These are phyloP conservation scores for Pleurotus citrinopileatus DNA, from an alignment of 768 basidiomycete genomes.

Conservation along the genomic window DNA sequence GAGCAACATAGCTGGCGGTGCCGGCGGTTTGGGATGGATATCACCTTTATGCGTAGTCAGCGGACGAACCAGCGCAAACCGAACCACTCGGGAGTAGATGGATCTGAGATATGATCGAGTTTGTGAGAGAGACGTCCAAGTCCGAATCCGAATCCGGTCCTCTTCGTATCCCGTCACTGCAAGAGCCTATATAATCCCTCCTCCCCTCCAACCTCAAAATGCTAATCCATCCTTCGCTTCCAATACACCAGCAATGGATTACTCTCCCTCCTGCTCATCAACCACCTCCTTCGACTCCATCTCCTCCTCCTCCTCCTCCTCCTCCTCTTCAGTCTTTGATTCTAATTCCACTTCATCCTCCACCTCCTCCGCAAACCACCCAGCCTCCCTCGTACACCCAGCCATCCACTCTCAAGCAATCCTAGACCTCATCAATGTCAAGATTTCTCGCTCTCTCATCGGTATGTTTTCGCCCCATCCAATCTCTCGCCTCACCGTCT, in stretches of 20 bases:
- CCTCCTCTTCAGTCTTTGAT: slow-evolving; percentile 20
- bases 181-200: slow-evolving; percentile 3
- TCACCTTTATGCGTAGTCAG: not conserved
- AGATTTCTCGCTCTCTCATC: slow-evolving; percentile 58
- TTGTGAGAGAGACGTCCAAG: slow-evolving; percentile 10
- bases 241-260: slow-evolving; percentile 9
- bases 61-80: not conserved
- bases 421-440: slow-evolving; percentile 65
- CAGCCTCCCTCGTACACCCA: slow-evolving; percentile 58
- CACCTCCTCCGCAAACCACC: slow-evolving; percentile 35
- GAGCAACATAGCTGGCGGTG: not conserved
- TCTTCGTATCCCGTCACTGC: slow-evolving; percentile 6
- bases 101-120: slow-evolving; percentile 9
- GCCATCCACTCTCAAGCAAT: slow-evolving; percentile 61
- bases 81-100: not conserved
- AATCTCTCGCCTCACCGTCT: not conserved
- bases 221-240: slow-evolving; percentile 10
- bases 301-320: slow-evolving; percentile 19
- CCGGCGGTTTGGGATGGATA: not conserved
- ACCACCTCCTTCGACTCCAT: slow-evolving; percentile 19
- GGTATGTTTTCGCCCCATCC: slow-evolving; percentile 42
- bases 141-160: slow-evolving; percentile 8
- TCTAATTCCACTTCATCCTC: slow-evolving; percentile 25
- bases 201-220: slow-evolving; percentile 12
- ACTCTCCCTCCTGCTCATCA: slow-evolving; percentile 17